Percentiles rank a stretch among this genome's conserved stretches.
phyloP scores from a whole-genome alignment of 306 rosid genomes.

The Vicia sativa region DNA sequence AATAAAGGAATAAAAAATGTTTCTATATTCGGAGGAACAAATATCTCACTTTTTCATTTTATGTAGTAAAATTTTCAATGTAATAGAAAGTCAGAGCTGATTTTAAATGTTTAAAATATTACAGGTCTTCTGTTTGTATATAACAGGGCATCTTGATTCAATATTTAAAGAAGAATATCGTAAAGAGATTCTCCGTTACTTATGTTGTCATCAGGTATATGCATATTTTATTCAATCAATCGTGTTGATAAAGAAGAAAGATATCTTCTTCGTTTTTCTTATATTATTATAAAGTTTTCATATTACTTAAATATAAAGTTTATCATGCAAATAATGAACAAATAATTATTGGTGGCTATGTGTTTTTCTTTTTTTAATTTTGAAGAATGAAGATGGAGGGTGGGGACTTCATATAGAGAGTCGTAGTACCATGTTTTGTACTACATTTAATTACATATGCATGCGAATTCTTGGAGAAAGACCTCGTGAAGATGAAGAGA shows the following conservation, averaged over 20 bases:
- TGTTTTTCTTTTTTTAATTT: neutral
- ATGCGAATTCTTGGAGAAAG: conserved; percentile 47
- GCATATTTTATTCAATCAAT: no score
- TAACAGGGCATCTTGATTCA: conserved; percentile 56
- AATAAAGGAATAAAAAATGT: no score
- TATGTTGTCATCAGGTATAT: conserved; percentile 61
- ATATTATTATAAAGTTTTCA: no score
- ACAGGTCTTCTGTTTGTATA: conserved; percentile 58
- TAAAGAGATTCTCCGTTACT: conserved; percentile 64
- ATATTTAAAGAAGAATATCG: conserved; percentile 46
- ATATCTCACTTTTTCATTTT: no score
- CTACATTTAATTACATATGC: conserved; percentile 52
- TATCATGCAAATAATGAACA: no score
- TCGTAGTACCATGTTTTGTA: conserved; percentile 59
- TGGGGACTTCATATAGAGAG: conserved; percentile 71
- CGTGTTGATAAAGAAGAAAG: no score
- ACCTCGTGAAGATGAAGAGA: conserved; percentile 55
- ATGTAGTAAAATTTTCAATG: no score
- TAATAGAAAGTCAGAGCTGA: no score
- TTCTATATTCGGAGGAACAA: no score
- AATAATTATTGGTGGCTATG: no score
- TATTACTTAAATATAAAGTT: no score
- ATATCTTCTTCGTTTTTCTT: no score
- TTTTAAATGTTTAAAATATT: neutral
- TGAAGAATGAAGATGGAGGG: conserved; percentile 74